Base-by-base conservation (phyloP, 1,139 yeast genomes). In the Protomyces inundatus region DNA sequence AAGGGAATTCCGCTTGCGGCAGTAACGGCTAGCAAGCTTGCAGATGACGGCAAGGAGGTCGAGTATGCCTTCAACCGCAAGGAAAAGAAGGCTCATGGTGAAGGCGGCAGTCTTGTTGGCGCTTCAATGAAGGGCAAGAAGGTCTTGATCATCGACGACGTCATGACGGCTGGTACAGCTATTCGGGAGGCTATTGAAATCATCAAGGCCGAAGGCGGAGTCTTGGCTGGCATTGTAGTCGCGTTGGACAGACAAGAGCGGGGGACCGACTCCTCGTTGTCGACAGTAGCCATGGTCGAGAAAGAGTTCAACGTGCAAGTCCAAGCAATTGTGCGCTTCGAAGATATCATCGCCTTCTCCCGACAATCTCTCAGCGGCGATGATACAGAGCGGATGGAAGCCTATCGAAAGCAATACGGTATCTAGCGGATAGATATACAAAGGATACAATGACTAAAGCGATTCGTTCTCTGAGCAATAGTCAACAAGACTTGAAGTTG, bases 91-190 rank as follows among this genome's bases (percentile, higher is more conserved):
- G 97, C 91, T 72, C 98, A 93, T 75, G 98, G 98, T 64, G 98
- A 93, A 79, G 98, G 98, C 68, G 98, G 98, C 16, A 83, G 83
- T 66, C 88, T 93, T 72, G 98, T 93, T 50, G 98, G 98, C 40
- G 84, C 89, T 54, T 76, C 83, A 3, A 81, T 93, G 71, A 81
- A 81, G 67, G 88, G 83, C 64, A 87, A 90, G 75, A 81, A 81
- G 67, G 83, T 90, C 40, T 79, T 93, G 72, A 87, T 93, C 71
- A 90, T 93, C 69, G 98, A 93, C 76, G 98, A 93, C 72, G 98
- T 93, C 59, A 91, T 93, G 85, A 93, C 98, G 66, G 98, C 98
- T 2, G 98, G 98, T 50, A 93, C 98, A 66, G 98, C 98, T 63
- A 90, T 91, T 74, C 88, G 87, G 71, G 98, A 93, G 77, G 97